Conservation (phyloP, 2,329 filamentous ascomycete species). For the Aureobasidium sp. region DNA sequence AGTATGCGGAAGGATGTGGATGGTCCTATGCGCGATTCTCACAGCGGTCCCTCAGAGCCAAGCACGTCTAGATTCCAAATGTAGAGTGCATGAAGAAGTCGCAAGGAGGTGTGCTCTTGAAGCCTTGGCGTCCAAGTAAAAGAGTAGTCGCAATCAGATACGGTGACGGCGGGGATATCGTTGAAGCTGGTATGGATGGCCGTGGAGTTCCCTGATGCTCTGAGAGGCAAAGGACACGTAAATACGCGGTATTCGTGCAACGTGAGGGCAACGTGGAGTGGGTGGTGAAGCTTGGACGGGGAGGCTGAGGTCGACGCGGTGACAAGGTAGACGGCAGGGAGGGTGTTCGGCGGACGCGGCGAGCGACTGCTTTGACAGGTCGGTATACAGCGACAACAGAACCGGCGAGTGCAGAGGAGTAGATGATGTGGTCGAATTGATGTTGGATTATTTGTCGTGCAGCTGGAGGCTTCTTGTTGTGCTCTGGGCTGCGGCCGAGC, state of each 20-base stretch:
- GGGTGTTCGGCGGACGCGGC: neutral
- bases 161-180: too few species aligned
- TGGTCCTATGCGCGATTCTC: neutral
- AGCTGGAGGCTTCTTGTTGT: neutral
- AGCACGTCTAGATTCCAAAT: neutral
- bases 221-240: neutral
- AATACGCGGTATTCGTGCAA: neutral
- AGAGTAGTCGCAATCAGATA: neutral
- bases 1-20: neutral
- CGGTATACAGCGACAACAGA: neutral
- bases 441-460: neutral
- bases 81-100: conserved; percentile 5
- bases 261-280: neutral
- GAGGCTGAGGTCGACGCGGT: conserved; percentile 7
- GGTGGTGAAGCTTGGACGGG: conserved; percentile 4
- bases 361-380: neutral
- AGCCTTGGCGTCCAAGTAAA: neutral
- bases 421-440: neutral
- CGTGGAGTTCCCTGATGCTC: neutral
- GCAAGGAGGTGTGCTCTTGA: neutral
- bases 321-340: neutral
- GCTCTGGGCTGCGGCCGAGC: neutral
- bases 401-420: neutral
- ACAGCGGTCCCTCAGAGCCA: neutral
- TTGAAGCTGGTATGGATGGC: neutral